phyloP scores from a whole-genome alignment of 306 rosid genomes.

The Calophaca sinica region DNA sequence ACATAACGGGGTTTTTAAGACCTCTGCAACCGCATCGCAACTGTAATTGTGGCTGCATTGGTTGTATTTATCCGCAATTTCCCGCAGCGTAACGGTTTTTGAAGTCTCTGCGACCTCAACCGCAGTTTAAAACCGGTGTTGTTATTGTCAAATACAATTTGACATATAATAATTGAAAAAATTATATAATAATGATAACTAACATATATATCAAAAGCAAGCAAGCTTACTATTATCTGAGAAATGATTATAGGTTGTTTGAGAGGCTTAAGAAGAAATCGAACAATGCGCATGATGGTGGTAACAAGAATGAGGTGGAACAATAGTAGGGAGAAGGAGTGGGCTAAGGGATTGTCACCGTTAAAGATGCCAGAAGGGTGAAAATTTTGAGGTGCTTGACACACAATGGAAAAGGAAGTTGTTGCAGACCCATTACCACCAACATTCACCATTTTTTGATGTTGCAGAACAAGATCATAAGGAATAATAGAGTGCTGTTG shows the following conservation, averaged over 20 bases:
- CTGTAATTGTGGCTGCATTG: too few relatives aligned
- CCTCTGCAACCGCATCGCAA: too few relatives aligned
- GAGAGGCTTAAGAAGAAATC: conserved; percentile 71
- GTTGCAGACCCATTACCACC: background rate
- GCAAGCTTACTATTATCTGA: conserved; percentile 69
- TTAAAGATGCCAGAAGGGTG: conserved; percentile 44
- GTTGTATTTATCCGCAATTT: too few relatives aligned
- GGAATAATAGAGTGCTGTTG: background rate
- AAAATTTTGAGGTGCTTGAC: background rate
- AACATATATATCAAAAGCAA: background rate
- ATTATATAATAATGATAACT: too few relatives aligned
- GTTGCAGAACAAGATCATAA: background rate
- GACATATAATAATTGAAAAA: too few relatives aligned
- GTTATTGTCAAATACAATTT: too few relatives aligned
- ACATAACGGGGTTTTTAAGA: too few relatives aligned
- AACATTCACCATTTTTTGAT: background rate
- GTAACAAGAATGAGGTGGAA: conserved; percentile 53
- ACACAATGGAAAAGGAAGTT: background rate
- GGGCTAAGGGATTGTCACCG: conserved; percentile 56
- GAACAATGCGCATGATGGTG: conserved; percentile 45
- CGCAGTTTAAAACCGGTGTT: too few relatives aligned
- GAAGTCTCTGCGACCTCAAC: too few relatives aligned
- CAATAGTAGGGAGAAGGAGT: conserved; percentile 54
- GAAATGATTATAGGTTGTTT: conserved; percentile 72
- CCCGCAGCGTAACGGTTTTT: too few relatives aligned